These are phyloP conservation scores for Blastomyces percursus DNA, from an alignment of 2,329 filamentous ascomycete species.

Conservation along the genomic window DNA sequence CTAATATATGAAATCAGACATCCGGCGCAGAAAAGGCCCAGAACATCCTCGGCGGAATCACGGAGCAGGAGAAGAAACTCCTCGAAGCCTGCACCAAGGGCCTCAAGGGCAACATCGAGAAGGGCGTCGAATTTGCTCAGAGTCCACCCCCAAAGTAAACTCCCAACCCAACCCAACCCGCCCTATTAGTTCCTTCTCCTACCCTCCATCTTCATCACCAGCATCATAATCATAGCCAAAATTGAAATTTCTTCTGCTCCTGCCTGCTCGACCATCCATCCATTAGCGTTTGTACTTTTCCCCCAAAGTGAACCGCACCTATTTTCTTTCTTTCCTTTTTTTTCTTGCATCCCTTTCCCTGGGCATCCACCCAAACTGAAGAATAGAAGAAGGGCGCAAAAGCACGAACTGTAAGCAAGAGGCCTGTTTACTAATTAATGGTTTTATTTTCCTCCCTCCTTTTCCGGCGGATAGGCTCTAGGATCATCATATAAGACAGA, in stretches of 20 bases:
- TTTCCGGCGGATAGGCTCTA: constrained; percentile 3
- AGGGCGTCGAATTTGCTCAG: constrained; percentile 83
- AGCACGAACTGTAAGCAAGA: not conserved
- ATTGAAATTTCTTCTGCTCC: not conserved
- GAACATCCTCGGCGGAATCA: constrained; percentile 66
- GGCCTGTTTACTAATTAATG: constrained; percentile 1
- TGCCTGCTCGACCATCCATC: not conserved
- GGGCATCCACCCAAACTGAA: not conserved
- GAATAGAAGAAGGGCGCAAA: not conserved
- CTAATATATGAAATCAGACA: constrained; percentile 41
- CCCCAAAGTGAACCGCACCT: not conserved
- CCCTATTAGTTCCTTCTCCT: constrained; percentile 1
- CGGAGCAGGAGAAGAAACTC: constrained; percentile 80
- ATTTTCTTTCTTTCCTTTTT: not conserved
- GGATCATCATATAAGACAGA: not conserved
- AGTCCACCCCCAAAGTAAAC: constrained; percentile 82
- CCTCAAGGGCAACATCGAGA: constrained; percentile 84
- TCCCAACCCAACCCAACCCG: constrained; percentile 21
- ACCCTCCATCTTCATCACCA: not conserved
- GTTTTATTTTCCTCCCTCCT: not conserved
- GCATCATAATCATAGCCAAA: not conserved
- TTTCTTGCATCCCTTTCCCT: not conserved
- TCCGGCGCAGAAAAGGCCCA: constrained; percentile 75
- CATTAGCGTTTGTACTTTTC: not conserved
- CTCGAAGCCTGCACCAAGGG: constrained; percentile 64